Evolutionary conservation across 2,329 filamentous ascomycete genomes (phyloP), one percentile per base, ranked within the genome.

Genomic region (Uncinocarpus reesii): DNA sequence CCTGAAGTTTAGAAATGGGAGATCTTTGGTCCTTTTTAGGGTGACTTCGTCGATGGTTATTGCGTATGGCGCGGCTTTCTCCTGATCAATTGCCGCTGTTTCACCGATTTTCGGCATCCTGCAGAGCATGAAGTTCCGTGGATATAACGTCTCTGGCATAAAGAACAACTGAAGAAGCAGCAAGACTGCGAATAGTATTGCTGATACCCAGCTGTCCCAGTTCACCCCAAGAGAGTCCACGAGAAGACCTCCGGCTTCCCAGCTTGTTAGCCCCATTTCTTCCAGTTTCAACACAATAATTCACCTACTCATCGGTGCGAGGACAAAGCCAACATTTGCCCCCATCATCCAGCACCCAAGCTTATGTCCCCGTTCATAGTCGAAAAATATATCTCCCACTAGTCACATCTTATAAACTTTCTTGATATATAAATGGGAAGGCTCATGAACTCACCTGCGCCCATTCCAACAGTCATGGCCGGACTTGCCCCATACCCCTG

Each of bases 261-360:
- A 26, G 15, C 15, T 26, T 7, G 16, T 40, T 28, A 40, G 21
- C 21, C 13, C n/a, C n/a, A 24, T 20, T 36, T 40, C 11, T 29
- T 11, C 38, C n/a, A 8, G 26, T 28, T 13, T 10, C 15, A n/a
- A 21, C 7, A 29, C 34, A 18, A 20, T 21, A 15, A 29, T 8
- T 28, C 11, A 60, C 63, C 50, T 58, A 71, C 68, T 63, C 13
- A 72, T 65, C 5, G 71, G 71, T 3, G 73, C 74, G 2, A 73
- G 57, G 0, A 78, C 63, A 4, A 74, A 62, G 3, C 76, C 76
- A 4, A 70, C 61, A 53, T 78, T 74, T 38, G 76, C 67, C n/a
- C 76, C 72, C 35, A 79, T 61, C 2, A 76, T 75, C 75, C 76
- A 79, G 11, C 79, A 56, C 0, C 76, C 76, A 21, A 78, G 64